Conservation (phyloP, 139 green algal species). For the Chlamydomonas schloesseri region DNA sequence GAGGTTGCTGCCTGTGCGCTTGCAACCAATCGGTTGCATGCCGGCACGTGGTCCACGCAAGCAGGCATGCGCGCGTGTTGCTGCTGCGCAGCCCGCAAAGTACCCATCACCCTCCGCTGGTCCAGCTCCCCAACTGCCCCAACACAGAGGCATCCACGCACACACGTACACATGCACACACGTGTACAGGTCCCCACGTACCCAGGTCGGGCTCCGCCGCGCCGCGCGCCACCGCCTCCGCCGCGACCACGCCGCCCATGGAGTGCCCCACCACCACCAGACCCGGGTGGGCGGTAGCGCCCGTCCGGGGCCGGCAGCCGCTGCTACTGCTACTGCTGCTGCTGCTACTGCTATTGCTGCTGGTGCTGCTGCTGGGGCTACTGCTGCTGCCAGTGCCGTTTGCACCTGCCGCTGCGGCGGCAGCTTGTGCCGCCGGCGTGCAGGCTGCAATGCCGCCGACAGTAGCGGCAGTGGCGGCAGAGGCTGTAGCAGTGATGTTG, state of each 20-base stretch:
- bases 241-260: conserved; percentile 81
- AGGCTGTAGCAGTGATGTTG: not conserved
- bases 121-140: too few relatives aligned
- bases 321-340: not conserved
- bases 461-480: not conserved
- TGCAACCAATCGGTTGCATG: too few relatives aligned
- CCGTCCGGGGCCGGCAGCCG: not conserved
- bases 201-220: conserved; percentile 50
- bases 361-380: not conserved
- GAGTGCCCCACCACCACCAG: conserved; percentile 80
- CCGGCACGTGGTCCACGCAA: too few relatives aligned
- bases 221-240: conserved; percentile 45
- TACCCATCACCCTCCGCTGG: too few relatives aligned
- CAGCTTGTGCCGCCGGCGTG: not conserved
- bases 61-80: too few relatives aligned
- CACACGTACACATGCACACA: too few relatives aligned
- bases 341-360: not conserved
- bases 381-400: too few relatives aligned
- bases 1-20: too few relatives aligned
- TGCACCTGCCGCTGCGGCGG: too few relatives aligned
- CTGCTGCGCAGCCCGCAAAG: too few relatives aligned
- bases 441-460: not conserved
- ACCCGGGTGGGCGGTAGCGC: conserved; percentile 17
- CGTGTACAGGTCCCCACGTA: not conserved
- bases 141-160: too few relatives aligned